A percentile compares a stretch with the other conserved stretches of the same genome.
phyloP scores from a whole-genome alignment of 2,329 filamentous ascomycete species.

The Pseudogymnoascus destructans region DNA sequence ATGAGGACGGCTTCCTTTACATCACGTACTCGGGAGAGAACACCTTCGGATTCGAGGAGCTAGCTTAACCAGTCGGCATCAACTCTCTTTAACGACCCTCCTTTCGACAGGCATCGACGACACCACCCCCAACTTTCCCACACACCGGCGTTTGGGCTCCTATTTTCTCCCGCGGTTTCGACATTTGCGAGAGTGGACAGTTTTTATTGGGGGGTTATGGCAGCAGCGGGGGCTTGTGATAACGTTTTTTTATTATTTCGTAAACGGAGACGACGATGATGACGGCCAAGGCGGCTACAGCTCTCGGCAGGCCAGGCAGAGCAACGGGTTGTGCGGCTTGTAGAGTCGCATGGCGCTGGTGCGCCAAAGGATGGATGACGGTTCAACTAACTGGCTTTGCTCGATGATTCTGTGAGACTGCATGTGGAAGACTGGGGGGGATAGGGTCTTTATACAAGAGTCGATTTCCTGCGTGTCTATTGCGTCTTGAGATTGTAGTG shows the following conservation, averaged over 20 bases:
- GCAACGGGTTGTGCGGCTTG: not conserved
- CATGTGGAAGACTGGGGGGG: not conserved
- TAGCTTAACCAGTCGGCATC: conserved; percentile 1
- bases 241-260: not conserved
- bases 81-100: conserved; percentile 5
- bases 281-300: conserved; percentile 1
- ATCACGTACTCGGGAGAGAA: conserved; percentile 99
- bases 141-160: conserved; percentile 2
- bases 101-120: conserved; percentile 8
- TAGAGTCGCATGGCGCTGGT: not conserved
- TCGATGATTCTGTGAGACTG: conserved; percentile 4
- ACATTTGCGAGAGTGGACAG: not conserved
- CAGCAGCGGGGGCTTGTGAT: conserved; percentile 1
- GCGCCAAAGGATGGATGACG: not conserved
- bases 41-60: conserved; percentile 62
- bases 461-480: conserved; percentile 8
- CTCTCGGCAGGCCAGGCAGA: conserved; percentile 5
- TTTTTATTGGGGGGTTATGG: conserved; percentile 3
- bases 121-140: not conserved
- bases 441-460: conserved; percentile 5
- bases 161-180: not conserved
- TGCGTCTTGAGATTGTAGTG: conserved; percentile 4
- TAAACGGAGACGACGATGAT: not conserved
- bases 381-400: conserved; percentile 4
- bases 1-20: conserved; percentile 75